phyloP scores from a whole-genome alignment of 345 rosid species.

The Cochlearia excelsa region DNA sequence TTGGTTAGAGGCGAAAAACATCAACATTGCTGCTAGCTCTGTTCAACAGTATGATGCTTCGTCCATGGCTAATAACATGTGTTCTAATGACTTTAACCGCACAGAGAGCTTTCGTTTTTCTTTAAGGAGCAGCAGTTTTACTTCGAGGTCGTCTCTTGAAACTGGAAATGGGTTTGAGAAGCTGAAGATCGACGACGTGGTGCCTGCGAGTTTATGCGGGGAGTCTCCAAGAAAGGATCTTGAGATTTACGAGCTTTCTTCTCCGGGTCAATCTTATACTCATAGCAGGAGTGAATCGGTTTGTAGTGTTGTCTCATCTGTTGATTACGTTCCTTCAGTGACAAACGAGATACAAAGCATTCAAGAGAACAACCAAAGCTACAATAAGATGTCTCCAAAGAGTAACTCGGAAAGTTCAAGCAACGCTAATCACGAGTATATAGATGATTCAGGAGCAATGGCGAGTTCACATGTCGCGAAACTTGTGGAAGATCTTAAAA shows the following conservation, averaged over 20 bases:
- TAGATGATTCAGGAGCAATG: slow-evolving; percentile 38
- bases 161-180: slow-evolving; percentile 59
- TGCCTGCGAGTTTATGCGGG: slow-evolving; percentile 43
- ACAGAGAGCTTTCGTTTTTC: slow-evolving; percentile 53
- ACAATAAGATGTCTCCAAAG: slow-evolving; percentile 47
- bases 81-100: slow-evolving; percentile 47
- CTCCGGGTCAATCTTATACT: slow-evolving; percentile 54
- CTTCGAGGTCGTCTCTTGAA: slow-evolving; percentile 58
- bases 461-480: slow-evolving; percentile 47
- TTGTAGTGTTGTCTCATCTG: slow-evolving; percentile 65
- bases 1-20: slow-evolving; percentile 74
- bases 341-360: slow-evolving; percentile 37
- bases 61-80: slow-evolving; percentile 43
- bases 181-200: slow-evolving; percentile 41
- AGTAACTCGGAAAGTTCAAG: slow-evolving; percentile 36
- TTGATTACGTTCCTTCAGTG: slow-evolving; percentile 53
- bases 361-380: slow-evolving; percentile 37
- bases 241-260: slow-evolving; percentile 47
- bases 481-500: slow-evolving; percentile 63
- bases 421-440: slow-evolving; percentile 33
- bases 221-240: slow-evolving; percentile 48
- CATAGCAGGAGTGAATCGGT: slow-evolving; percentile 85
- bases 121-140: slow-evolving; percentile 52
- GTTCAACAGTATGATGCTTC: slow-evolving; percentile 35
- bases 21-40: slow-evolving; percentile 38